phyloP scores from a whole-genome alignment of 2,329 filamentous ascomycete species.

The Fusarium zealandicum region DNA sequence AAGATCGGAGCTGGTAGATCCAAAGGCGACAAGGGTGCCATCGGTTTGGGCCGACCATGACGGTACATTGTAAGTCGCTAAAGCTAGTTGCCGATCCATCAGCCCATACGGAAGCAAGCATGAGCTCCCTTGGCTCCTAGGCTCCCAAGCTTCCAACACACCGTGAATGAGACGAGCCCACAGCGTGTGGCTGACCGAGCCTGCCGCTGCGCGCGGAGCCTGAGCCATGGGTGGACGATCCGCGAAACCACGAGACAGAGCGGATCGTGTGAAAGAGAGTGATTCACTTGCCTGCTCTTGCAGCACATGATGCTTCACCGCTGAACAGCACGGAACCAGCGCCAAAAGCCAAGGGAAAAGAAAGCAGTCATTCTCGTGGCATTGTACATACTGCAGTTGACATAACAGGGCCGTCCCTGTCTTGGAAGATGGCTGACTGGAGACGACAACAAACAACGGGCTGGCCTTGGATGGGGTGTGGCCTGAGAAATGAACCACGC shows the following conservation, averaged over 20 bases:
- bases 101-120: constrained; percentile 31
- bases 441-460: constrained; percentile 5
- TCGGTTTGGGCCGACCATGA: constrained; percentile 40
- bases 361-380: background rate
- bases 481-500: constrained; percentile 8
- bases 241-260: constrained; percentile 14
- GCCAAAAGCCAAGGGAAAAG: background rate
- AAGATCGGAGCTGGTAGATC: constrained; percentile 41
- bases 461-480: constrained; percentile 5
- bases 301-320: constrained; percentile 1
- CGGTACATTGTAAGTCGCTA: constrained; percentile 28
- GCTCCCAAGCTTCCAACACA: constrained; percentile 19
- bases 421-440: constrained; percentile 5
- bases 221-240: constrained; percentile 14
- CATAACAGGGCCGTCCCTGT: constrained; percentile 13
- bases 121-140: too few relatives aligned
- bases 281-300: background rate
- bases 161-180: constrained; percentile 23
- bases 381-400: background rate
- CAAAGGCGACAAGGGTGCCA: constrained; percentile 34
- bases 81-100: constrained; percentile 41
- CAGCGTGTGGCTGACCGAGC: constrained; percentile 20
- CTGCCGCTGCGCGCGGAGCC: constrained; percentile 8
- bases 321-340: background rate
- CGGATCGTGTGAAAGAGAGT: background rate